Conservation (phyloP, 768 basidiomycete genomes). For the Pleurotus ostreatus region DNA sequence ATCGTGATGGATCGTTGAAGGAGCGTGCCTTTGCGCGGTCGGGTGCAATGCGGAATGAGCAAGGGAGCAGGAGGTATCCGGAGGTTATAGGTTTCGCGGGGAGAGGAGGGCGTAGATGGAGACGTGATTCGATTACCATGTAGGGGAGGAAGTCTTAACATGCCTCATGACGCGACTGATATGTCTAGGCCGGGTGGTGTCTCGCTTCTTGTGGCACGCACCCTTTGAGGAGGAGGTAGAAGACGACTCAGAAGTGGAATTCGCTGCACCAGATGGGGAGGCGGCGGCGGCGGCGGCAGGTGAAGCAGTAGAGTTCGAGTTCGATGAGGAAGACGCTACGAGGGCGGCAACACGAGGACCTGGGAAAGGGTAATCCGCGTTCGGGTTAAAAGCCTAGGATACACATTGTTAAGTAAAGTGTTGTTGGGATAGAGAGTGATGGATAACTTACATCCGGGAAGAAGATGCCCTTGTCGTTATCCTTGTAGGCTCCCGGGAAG, state of each 20-base stretch:
- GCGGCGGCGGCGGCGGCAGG: constrained; percentile 1
- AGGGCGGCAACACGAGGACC: constrained; percentile 47
- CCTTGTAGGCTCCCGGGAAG: constrained; percentile 71
- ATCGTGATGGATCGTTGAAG: too few relatives aligned
- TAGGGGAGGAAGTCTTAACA: too few relatives aligned
- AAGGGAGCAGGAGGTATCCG: too few relatives aligned
- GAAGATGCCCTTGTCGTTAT: constrained; percentile 68
- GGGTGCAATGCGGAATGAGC: too few relatives aligned
- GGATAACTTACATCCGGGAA: constrained; percentile 34
- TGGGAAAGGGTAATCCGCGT: constrained; percentile 38
- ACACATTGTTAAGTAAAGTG: background rate
- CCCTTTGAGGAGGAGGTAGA: constrained; percentile 11
- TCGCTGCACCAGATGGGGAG: background rate
- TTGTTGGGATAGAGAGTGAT: too few relatives aligned
- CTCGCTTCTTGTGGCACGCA: constrained; percentile 19
- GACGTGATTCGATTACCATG: too few relatives aligned
- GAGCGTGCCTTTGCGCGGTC: too few relatives aligned
- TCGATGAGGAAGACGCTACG: constrained; percentile 15
- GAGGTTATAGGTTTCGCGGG: too few relatives aligned
- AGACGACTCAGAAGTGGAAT: constrained; percentile 12
- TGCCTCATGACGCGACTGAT: constrained; percentile 24
- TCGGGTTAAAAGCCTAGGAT: constrained; percentile 24
- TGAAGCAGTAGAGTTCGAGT: constrained; percentile 1
- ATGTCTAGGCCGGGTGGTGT: constrained; percentile 18
- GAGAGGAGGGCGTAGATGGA: too few relatives aligned